Conservation (phyloP, 2,329 filamentous ascomycete species). For the Phymatotrichopsis omnivora region DNA sequence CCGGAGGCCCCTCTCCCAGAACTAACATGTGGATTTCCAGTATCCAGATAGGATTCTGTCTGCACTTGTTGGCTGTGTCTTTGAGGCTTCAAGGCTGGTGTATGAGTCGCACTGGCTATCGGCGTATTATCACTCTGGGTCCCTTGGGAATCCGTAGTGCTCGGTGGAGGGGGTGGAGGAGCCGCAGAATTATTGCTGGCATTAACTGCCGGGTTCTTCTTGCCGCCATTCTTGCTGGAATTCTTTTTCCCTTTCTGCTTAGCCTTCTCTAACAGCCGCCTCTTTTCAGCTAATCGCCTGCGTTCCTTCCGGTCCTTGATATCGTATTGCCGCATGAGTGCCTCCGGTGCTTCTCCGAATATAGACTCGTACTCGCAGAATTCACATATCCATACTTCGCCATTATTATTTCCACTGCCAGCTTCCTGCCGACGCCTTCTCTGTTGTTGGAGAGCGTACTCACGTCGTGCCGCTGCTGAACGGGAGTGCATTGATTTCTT, state of each 20-base stretch:
- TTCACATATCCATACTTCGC: conserved; percentile 90
- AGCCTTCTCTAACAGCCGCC: conserved; percentile 76
- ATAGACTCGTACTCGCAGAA: conserved; percentile 98
- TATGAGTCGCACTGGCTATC: conserved; percentile 26
- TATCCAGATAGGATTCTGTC: conserved; percentile 24
- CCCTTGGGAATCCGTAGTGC: conserved; percentile 30
- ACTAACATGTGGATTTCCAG: conserved; percentile 24
- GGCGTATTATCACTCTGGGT: conserved; percentile 31
- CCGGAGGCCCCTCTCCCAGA: conserved; percentile 23
- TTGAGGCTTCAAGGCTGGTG: conserved; percentile 29
- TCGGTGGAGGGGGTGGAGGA: conserved; percentile 26
- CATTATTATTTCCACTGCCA: conserved; percentile 33
- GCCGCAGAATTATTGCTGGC: conserved; percentile 30
- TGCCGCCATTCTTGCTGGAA: conserved; percentile 40
- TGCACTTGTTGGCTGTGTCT: conserved; percentile 29
- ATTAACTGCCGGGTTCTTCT: conserved; percentile 37
- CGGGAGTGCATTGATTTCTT: conserved; percentile 56
- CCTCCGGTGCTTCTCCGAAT: conserved; percentile 75
- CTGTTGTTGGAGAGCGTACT: conserved; percentile 68
- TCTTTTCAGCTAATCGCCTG: conserved; percentile 75
- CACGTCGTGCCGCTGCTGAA: conserved; percentile 66
- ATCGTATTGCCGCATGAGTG: conserved; percentile 83
- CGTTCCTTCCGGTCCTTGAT: conserved; percentile 82
- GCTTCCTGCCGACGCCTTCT: conserved; percentile 42
- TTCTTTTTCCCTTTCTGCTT: conserved; percentile 80